phyloP scores from a whole-genome alignment of 495 filamentous ascomycete species.

The Talaromyces trachyspermus region DNA sequence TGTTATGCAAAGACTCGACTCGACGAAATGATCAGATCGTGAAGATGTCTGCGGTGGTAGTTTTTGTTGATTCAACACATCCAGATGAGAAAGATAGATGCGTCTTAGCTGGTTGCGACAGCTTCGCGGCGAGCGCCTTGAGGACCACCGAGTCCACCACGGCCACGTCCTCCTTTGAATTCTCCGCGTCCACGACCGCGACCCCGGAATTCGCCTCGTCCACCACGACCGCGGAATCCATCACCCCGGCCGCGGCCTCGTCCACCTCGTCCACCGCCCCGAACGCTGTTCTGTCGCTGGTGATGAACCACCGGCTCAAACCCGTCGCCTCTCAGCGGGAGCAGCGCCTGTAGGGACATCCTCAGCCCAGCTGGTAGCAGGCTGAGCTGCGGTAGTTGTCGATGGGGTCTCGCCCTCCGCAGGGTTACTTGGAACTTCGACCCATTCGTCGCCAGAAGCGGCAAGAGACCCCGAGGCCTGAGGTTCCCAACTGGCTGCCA shows the following conservation, averaged over 20 bases:
- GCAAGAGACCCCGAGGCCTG: constrained; percentile 27
- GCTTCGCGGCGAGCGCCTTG: constrained; percentile 12
- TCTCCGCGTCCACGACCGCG: constrained; percentile 42
- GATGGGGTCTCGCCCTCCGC: constrained; percentile 68
- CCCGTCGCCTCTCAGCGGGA: constrained; percentile 48
- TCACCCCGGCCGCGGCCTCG: constrained; percentile 47
- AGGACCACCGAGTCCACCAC: constrained; percentile 36
- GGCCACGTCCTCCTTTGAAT: constrained; percentile 20
- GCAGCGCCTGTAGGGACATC: constrained; percentile 36
- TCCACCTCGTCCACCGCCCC: constrained; percentile 43
- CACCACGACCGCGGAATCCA: constrained; percentile 49
- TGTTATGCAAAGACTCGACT: not conserved
- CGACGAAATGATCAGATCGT: not conserved
- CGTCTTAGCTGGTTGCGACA: constrained; percentile 10
- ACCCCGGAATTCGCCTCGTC: constrained; percentile 39
- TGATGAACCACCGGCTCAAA: constrained; percentile 62
- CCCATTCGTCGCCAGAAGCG: constrained; percentile 71
- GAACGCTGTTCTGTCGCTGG: constrained; percentile 42
- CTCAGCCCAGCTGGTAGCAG: constrained; percentile 60
- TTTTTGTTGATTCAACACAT: not conserved
- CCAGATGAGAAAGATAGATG: no score
- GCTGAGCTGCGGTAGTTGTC: constrained; percentile 29
- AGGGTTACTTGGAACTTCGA: constrained; percentile 67
- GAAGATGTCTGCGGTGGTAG: no score
- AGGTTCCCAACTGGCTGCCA: constrained; percentile 62